Base-by-base conservation (phyloP, 2,329 filamentous ascomycete species). In the Ceratocystis ficicola region DNA sequence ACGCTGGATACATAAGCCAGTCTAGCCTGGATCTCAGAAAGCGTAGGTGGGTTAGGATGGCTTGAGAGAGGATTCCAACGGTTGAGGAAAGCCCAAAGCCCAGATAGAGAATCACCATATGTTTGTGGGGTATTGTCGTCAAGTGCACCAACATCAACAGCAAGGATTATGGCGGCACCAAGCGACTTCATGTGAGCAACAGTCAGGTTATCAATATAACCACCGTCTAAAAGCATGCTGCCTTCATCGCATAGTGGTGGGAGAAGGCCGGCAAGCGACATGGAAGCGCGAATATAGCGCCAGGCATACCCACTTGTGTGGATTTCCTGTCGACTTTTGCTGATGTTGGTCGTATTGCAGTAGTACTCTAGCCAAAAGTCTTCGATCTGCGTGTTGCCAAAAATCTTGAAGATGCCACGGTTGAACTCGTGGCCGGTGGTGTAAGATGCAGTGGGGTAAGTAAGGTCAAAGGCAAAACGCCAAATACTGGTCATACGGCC, bases 311-410 rank as follows among this genome's bases (percentile, higher is more conserved):
- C 94, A 68, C 89, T 94, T 0, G 91, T 96, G 75, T 99, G 94
- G 70, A 95, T 92, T 74, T 99, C 94, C 2, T 85, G 85, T 22
- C 93, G 84, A 68, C 89, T 94, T 75, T 95, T 95, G 77, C 89
- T 95, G 76, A 99, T 97, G 75, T 97, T 99, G 46, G 95, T 99
- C 0, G 94, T 97, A 76, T 99, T 99, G 81, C 95, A 99, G 77
- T 99, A 99, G 74, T 90, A 99, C 70, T 96, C 91, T 10, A 99
- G 83, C 94, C 94, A 99, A 72, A 97, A 99, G 74, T 99, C 94
- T 76, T 99, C 94, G 67, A 99, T 97, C 73, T 97, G 94, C 8
- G 90, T 89, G 72, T 96, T 90, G 15, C 92, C 94, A 74, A 99
- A 96, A 0, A 93, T 91, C 76, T 99, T 99, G 83, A 96, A 99